Percentiles rank a stretch among this genome's conserved stretches.
Evolutionary conservation across 2,329 filamentous ascomycete genomes (phyloP).

Genomic region (Diaporthe batatas): DNA sequence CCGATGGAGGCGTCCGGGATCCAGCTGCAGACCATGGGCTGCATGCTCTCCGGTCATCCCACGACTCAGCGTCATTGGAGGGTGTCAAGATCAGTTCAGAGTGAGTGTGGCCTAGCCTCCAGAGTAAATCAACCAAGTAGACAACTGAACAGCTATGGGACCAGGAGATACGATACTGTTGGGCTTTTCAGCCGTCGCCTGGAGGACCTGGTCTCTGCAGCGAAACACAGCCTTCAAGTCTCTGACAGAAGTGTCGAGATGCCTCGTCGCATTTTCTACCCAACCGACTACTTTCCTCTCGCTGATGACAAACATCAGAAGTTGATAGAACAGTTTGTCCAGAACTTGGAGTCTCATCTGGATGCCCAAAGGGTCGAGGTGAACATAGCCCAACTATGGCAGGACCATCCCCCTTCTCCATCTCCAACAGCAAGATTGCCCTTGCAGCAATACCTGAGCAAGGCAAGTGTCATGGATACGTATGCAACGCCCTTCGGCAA

Average conservation of each 20-base stretch:
- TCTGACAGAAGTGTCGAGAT: not conserved
- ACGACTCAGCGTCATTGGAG: conserved; percentile 34
- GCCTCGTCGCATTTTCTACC: conserved; percentile 33
- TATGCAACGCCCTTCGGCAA: not conserved
- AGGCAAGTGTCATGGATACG: not conserved
- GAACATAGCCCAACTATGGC: conserved; percentile 30
- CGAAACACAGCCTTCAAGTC: conserved; percentile 32
- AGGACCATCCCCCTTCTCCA: conserved; percentile 18
- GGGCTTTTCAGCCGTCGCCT: conserved; percentile 35
- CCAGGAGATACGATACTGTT: conserved; percentile 41
- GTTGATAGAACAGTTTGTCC: conserved; percentile 33
- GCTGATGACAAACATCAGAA: conserved; percentile 30
- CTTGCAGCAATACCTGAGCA: conserved; percentile 37
- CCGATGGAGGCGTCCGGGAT: conserved; percentile 32
- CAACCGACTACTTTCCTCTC: conserved; percentile 37
- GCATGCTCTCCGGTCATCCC: conserved; percentile 35
- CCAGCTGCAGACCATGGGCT: conserved; percentile 37
- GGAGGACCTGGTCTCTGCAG: conserved; percentile 25
- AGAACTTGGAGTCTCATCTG: conserved; percentile 30
- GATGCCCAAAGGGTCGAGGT: conserved; percentile 11
- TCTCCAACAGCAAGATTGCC: not conserved
- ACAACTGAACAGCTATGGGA: not conserved
- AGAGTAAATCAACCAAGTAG: too few species aligned
- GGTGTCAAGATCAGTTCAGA: conserved; percentile 32
- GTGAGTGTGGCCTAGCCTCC: conserved; percentile 11